phyloP scores from a whole-genome alignment of 257 asterid species.

The Plectranthus barbatus region DNA sequence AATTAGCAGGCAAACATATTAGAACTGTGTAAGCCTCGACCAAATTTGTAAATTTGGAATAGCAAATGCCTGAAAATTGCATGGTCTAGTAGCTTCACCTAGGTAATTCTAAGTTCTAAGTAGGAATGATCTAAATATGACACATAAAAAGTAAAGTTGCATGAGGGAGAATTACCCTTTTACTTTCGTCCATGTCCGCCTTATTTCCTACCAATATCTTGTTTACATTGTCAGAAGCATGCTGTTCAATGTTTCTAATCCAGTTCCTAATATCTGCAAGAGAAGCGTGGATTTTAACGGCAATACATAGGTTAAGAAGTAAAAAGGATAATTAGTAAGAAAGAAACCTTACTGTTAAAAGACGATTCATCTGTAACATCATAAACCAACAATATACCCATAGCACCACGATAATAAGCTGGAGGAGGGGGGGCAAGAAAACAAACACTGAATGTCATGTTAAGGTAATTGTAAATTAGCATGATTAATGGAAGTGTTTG shows the following conservation, averaged over 20 bases:
- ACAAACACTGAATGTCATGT: background rate
- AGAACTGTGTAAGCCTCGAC: background rate
- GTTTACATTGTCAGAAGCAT: slow-evolving; percentile 55
- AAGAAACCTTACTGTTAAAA: slow-evolving; percentile 32
- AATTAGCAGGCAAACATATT: background rate
- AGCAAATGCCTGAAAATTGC: background rate
- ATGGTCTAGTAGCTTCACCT: background rate
- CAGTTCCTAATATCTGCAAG: slow-evolving; percentile 51
- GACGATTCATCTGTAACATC: slow-evolving; percentile 45
- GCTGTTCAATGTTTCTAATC: slow-evolving; percentile 52
- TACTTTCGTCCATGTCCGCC: slow-evolving; percentile 61
- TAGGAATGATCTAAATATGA: background rate
- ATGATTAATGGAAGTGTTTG: background rate
- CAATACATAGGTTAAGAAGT: background rate
- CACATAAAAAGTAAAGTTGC: background rate
- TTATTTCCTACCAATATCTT: slow-evolving; percentile 51
- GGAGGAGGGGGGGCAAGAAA: background rate
- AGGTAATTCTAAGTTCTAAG: background rate
- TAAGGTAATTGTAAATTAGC: background rate
- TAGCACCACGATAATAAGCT: slow-evolving; percentile 49
- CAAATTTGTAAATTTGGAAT: background rate
- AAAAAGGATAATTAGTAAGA: background rate
- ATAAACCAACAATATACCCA: slow-evolving; percentile 48
- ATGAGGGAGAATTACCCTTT: slow-evolving; percentile 29
- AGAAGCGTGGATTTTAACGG: background rate